These are phyloP conservation scores for Rubroshorea leprosula DNA, from an alignment of 345 rosid genomes.

Conservation along the genomic window DNA sequence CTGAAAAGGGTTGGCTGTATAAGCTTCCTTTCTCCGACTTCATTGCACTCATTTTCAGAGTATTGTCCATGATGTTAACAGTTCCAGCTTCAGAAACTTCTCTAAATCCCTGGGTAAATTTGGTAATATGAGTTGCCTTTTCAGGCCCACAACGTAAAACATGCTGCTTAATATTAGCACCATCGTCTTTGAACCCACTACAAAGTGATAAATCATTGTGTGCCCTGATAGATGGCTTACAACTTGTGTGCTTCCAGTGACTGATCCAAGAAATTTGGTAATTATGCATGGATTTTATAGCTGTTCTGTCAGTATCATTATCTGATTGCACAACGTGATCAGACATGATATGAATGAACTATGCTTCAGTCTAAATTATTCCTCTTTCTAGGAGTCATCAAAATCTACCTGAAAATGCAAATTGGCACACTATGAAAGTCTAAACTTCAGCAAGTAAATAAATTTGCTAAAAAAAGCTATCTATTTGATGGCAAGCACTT, in stretches of 20 bases:
- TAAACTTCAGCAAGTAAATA: constrained; percentile 1
- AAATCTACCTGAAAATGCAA: no score
- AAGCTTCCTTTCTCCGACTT: constrained; percentile 24
- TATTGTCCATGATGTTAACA: constrained; percentile 21
- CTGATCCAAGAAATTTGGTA: constrained; percentile 59
- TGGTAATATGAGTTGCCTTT: constrained; percentile 13
- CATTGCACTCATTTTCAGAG: constrained; percentile 12
- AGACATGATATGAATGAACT: constrained; percentile 31
- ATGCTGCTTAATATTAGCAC: constrained; percentile 9
- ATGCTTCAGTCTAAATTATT: background rate
- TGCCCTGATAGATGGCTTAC: constrained; percentile 19
- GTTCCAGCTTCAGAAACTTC: constrained; percentile 22
- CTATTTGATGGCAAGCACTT: no score
- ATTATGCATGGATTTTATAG: constrained; percentile 26
- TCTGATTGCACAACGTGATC: constrained; percentile 23
- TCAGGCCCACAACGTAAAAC: constrained; percentile 12
- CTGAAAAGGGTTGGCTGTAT: constrained; percentile 22
- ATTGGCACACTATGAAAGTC: no score
- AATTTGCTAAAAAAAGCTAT: constrained; percentile 13
- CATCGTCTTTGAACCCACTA: constrained; percentile 15
- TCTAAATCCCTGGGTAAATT: constrained; percentile 17
- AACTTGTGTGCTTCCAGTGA: constrained; percentile 44
- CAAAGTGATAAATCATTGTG: constrained; percentile 6
- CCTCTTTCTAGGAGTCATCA: constrained; percentile 8
- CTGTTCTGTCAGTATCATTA: constrained; percentile 17